Evolutionary conservation across 148 eudicot genomes (phyloP), one percentile per base, ranked within the genome.

Genomic region (Cornus controversa): DNA sequence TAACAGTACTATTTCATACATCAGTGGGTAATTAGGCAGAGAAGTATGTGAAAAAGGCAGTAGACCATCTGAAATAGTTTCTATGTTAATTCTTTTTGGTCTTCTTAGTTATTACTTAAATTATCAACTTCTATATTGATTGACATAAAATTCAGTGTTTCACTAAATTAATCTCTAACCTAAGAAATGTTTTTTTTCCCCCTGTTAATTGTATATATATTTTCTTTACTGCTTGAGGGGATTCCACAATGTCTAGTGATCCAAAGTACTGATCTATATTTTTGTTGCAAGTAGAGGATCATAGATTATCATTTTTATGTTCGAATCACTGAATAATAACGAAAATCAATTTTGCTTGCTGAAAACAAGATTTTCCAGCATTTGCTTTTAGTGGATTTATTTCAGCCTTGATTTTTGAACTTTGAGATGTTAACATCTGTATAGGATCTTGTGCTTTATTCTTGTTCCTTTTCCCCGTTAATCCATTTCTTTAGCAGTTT

Each of bases 311-410:
- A 34, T 18, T 63, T 0, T 74, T 23, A 11, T 8, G 5, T 34
- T 74, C 20, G 50, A 57, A 31, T 29, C 29, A 71, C 34, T 25
- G 16, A 72, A 20, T 53, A 10, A 53, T 15, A 25, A 25, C 18
- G 26, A 31, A 6, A 20, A 10, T 26, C 26, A 53, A 65, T 18
- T 72, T 31, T 11, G 18, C 20, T 18, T 27, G 64, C 65, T 54
- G 40, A 31, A 72, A 71, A 50, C 31, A 18, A 25, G 24, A 45
- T 70, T 70, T 70, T 23, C 73, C 58, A 50, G 23, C 74, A 47
- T 25, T 28, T 20, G 24, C 34, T 23, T 70, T 25, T 72, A 54
- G 18, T 28, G 45, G 27, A 23, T 54, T 54, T 72, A 6, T 8
- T 54, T 23, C 7, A 16, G 10, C 34, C 1, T 36, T 24, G 9